Evolutionary conservation across 2,329 filamentous ascomycete genomes (phyloP), one percentile per base, ranked within the genome.

Genomic region (Pseudogymnoascus destructans): DNA sequence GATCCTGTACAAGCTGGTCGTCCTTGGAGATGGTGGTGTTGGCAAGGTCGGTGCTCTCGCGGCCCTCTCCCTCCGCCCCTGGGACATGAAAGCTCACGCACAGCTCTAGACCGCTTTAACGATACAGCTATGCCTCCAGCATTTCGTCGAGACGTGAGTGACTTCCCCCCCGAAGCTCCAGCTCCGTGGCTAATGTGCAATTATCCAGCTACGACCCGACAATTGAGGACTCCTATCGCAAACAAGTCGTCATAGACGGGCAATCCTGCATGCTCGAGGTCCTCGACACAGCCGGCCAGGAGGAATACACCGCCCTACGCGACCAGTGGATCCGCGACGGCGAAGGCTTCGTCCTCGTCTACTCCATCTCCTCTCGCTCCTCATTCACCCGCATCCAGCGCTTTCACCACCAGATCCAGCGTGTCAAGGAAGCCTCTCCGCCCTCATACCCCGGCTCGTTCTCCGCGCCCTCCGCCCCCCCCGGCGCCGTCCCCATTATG

Each of bases 301-400:
- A 98, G 75, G 93, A 98, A 75, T 98, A 97, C 74, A 96, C 92
- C 63, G 93, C 93, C 52, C 77, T 97, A 67, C 82, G 93, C 69
- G 93, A 97, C 72, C 93, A 97, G 76, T 97, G 92, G 92, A 97
- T 97, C 71, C 84, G 93, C 66, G 92, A 97, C 70, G 92, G 93
- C 64, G 93, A 98, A 72, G 93, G 93, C 17, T 97, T 97, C 70
- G 89, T 98, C 27, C 79, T 98, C 61, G 93, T 98, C 64, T 97
- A 98, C 78, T 95, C 90, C 76, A 97, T 98, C 73, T 95, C 93
- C 11, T 97, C 92, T 57, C 86, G 93, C 68, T 91, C 91, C 32
- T 97, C 92, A 17, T 97, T 97, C 71, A 85, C 86, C 59, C 87
- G 92, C 70, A 96, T 98, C 77, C 89, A 91, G 73, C 86, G 87